phyloP scores from a whole-genome alignment of 768 basidiomycete genomes.

The Suillus placidus region DNA sequence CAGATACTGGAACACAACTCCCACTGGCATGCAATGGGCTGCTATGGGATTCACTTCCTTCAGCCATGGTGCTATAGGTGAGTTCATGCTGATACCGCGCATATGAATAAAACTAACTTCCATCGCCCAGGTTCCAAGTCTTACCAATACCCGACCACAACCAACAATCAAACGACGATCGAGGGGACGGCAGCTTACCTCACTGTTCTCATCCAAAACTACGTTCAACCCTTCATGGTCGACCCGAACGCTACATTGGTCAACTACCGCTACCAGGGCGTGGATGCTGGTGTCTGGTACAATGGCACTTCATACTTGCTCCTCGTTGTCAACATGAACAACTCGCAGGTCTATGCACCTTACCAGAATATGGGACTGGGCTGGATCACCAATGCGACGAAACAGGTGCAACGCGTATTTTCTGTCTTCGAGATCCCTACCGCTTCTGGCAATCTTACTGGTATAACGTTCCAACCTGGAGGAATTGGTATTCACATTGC shows the following conservation, averaged over 20 bases:
- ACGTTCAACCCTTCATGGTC: constrained; percentile 28
- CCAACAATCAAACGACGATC: constrained; percentile 23
- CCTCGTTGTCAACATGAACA: constrained; percentile 20
- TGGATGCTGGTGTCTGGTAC: constrained; percentile 28
- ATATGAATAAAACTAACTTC: not conserved
- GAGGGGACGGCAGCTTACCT: constrained; percentile 20
- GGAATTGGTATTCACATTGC: constrained; percentile 28
- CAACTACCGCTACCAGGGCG: constrained; percentile 17
- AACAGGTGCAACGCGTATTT: constrained; percentile 23
- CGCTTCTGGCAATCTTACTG: constrained; percentile 18
- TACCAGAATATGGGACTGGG: constrained; percentile 24
- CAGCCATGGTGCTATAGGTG: constrained; percentile 31
- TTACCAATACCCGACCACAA: constrained; percentile 29
- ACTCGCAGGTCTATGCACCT: constrained; percentile 10
- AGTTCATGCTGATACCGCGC: not conserved
- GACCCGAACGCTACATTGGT: constrained; percentile 13
- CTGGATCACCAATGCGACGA: constrained; percentile 16
- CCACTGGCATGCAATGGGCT: constrained; percentile 31
- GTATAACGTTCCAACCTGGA: constrained; percentile 18
- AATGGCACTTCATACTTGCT: constrained; percentile 27
- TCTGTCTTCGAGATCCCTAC: constrained; percentile 3
- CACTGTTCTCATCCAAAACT: constrained; percentile 5
- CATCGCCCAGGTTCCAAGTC: constrained; percentile 29
- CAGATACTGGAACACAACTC: constrained; percentile 33
- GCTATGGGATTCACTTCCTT: constrained; percentile 28